These are phyloP conservation scores for Pestalotiopsis fici DNA, from an alignment of 2,329 filamentous ascomycete species.

Conservation along the genomic window DNA sequence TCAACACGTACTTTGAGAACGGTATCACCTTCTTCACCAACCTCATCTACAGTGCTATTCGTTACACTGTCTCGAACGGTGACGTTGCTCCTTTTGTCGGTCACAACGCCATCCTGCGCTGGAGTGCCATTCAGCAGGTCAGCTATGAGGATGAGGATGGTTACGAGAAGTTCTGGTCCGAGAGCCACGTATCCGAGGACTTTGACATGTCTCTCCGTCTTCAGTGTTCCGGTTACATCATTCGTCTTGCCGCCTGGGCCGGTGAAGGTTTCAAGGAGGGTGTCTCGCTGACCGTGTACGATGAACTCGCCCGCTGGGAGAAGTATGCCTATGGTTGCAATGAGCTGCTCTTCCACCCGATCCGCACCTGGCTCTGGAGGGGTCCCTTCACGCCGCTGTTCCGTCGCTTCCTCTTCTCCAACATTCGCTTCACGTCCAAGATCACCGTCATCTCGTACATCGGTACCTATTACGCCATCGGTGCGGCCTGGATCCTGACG, in stretches of 20 bases:
- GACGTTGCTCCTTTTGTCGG: slow-evolving; percentile 77
- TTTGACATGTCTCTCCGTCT: slow-evolving; percentile 76
- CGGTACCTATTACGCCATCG: slow-evolving; percentile 70
- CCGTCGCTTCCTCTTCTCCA: slow-evolving; percentile 57
- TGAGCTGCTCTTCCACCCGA: slow-evolving; percentile 69
- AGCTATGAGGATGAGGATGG: slow-evolving; percentile 57
- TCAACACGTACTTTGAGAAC: slow-evolving; percentile 72
- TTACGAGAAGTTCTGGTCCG: slow-evolving; percentile 72
- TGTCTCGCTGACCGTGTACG: slow-evolving; percentile 72
- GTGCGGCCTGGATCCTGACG: slow-evolving; percentile 66
- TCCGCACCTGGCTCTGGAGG: slow-evolving; percentile 60
- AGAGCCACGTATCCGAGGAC: slow-evolving; percentile 75
- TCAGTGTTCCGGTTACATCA: slow-evolving; percentile 67
- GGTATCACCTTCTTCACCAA: slow-evolving; percentile 76
- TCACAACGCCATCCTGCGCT: slow-evolving; percentile 75
- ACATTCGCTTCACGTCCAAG: slow-evolving; percentile 67
- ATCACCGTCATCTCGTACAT: slow-evolving; percentile 64
- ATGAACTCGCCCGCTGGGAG: slow-evolving; percentile 72
- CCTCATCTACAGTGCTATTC: slow-evolving; percentile 73
- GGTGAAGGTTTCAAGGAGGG: slow-evolving; percentile 73
- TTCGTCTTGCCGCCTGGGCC: slow-evolving; percentile 70
- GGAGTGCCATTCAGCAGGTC: slow-evolving; percentile 64
- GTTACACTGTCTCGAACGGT: slow-evolving; percentile 69
- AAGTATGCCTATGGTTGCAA: slow-evolving; percentile 75
- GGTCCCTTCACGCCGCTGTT: slow-evolving; percentile 70